Conservation (phyloP, 2,329 filamentous ascomycete species). For the Phyllosticta paracitricarpa region DNA sequence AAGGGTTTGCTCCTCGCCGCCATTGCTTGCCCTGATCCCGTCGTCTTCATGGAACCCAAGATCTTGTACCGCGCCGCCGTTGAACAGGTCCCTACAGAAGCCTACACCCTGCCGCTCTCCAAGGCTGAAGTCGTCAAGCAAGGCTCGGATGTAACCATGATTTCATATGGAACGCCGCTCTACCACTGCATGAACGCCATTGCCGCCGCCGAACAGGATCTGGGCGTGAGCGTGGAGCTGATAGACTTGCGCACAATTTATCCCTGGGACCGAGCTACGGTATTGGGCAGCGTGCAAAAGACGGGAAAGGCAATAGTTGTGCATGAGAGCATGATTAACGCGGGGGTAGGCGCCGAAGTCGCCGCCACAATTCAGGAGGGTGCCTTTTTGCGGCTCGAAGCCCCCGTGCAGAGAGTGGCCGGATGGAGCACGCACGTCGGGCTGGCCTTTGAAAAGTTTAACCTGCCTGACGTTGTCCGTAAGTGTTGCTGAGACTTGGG, state of each 20-base stretch:
- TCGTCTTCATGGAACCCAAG: constrained; percentile 91
- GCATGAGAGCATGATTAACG: constrained; percentile 86
- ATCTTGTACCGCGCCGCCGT: constrained; percentile 84
- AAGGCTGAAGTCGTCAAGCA: constrained; percentile 77
- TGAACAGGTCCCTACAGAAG: constrained; percentile 74
- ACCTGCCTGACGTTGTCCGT: constrained; percentile 80
- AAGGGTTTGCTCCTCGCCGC: constrained; percentile 79
- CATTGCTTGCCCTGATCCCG: constrained; percentile 67
- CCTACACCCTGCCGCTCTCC: constrained; percentile 75
- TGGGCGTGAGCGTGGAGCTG: constrained; percentile 69
- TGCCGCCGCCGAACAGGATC: constrained; percentile 61
- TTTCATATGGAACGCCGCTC: constrained; percentile 83
- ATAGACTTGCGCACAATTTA: constrained; percentile 84
- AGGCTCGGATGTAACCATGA: constrained; percentile 69
- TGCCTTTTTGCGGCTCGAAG: constrained; percentile 75
- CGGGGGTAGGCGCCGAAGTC: constrained; percentile 79
- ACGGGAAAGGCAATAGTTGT: constrained; percentile 81
- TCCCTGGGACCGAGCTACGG: constrained; percentile 77
- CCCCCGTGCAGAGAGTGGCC: constrained; percentile 72
- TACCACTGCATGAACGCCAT: constrained; percentile 76
- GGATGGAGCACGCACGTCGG: constrained; percentile 86
- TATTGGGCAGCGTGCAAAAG: constrained; percentile 75
- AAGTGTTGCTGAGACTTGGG: constrained; percentile 35
- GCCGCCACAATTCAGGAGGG: constrained; percentile 81
- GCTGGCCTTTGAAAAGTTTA: constrained; percentile 59